Evolutionary conservation across 164 flowering plant species (phyloP), one percentile per base, ranked within the genome.

Genomic region (Cinnamomum chago): DNA sequence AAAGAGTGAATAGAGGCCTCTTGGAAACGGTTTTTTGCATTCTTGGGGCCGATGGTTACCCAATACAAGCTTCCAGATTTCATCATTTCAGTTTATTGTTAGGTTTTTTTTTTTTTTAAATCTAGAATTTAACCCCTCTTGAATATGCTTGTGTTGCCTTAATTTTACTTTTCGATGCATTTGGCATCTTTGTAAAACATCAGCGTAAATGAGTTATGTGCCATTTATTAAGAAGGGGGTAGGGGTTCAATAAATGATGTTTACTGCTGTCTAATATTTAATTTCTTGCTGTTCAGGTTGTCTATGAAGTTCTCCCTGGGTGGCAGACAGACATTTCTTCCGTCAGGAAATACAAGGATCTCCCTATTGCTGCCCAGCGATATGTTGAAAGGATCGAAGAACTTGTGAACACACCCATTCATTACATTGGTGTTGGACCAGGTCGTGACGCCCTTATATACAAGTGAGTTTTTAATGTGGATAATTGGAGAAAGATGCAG

Each of bases 371-470:
- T n/a, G 98, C 98, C 28, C 88, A 81, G 3, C 80, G 71, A 7
- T 95, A 93, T 68, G 90, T 94, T 33, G 97, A 90, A 76, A 86
- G 97, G 86, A 85, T 95, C 73, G 98, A 95, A 82, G 95, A 95
- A 70, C 89, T 93, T 20, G 90, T 89, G 27, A 97, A 97, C 25
- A 77, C 90, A 6, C 98, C 98, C 14, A 79, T 95, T 65, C 90
- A 95, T 81, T 95, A 92, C 82, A 95, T 95, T 72, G 98, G 98
- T 18, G 81, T 90, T 24, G 98, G 98, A 9, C 97, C 98, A 4
- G 92, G 97, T 11, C 92, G 97, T 10, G 95, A 94, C 81, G 98
- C 97, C 70, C 94, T 92, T 20, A 90, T 94, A 52, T 85, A 67
- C 84, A 94, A 91, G 76, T 94, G 74, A 62, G 15, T n/a, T 20